Evolutionary conservation across 768 basidiomycete species (phyloP).

Genomic region (Collybia sp.): DNA sequence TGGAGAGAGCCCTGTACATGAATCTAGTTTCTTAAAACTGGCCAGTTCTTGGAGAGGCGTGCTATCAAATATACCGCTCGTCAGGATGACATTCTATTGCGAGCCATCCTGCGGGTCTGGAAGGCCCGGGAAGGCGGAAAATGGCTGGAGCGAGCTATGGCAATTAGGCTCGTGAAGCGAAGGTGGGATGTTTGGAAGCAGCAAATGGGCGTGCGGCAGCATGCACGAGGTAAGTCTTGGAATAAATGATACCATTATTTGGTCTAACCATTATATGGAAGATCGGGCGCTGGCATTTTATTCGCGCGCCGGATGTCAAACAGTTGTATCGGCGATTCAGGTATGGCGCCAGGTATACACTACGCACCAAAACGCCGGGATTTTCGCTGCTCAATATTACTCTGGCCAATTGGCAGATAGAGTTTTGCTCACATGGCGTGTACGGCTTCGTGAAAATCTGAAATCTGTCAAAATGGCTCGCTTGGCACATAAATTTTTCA

Average conservation of each 20-base stretch:
- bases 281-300: slow-evolving; percentile 49
- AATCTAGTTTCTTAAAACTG: neutral
- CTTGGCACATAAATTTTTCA: slow-evolving; percentile 46
- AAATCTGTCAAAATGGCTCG: slow-evolving; percentile 51
- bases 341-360: slow-evolving; percentile 41
- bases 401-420: slow-evolving; percentile 32
- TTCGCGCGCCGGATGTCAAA: slow-evolving; percentile 35
- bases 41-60: slow-evolving; percentile 49
- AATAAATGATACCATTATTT: neutral
- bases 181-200: slow-evolving; percentile 48
- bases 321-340: slow-evolving; percentile 29
- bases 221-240: slow-evolving; percentile 40
- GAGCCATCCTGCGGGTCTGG: slow-evolving; percentile 61
- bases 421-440: slow-evolving; percentile 50
- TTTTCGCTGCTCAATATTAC: slow-evolving; percentile 48
- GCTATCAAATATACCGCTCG: slow-evolving; percentile 52
- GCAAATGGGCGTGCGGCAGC: slow-evolving; percentile 31
- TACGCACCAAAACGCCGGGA: slow-evolving; percentile 40
- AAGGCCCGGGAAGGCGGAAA: slow-evolving; percentile 61
- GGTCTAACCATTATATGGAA: slow-evolving; percentile 15
- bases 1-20: slow-evolving; percentile 5
- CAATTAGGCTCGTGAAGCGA: slow-evolving; percentile 37
- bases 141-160: slow-evolving; percentile 49
- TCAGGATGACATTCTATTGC: slow-evolving; percentile 54
- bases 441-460: slow-evolving; percentile 43